phyloP scores from a whole-genome alignment of 1,284 basidiomycete genomes.

The Cryptococcus wingfieldii region DNA sequence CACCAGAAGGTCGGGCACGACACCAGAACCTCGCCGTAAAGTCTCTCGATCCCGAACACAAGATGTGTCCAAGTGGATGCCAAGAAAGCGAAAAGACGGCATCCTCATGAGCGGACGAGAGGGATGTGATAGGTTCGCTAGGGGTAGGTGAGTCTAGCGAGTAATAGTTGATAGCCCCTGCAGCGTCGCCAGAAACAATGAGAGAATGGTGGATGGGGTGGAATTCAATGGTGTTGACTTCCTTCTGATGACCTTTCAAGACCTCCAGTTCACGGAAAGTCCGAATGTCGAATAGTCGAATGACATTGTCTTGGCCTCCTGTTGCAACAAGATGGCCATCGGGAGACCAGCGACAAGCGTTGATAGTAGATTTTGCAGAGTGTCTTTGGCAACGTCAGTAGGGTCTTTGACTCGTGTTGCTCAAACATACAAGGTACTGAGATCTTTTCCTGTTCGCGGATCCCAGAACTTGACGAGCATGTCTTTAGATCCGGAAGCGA shows the following conservation, averaged over 20 bases:
- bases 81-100: conserved; percentile 94
- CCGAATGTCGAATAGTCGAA: conserved; percentile 96
- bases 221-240: conserved; percentile 95
- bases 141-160: conserved; percentile 58
- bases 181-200: conserved; percentile 87
- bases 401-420: neutral
- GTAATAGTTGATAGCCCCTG: conserved; percentile 91
- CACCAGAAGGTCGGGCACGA: conserved; percentile 61
- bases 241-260: conserved; percentile 92
- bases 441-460: conserved; percentile 77
- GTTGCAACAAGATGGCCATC: conserved; percentile 91
- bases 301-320: conserved; percentile 86
- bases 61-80: conserved; percentile 92
- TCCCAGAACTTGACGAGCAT: conserved; percentile 99
- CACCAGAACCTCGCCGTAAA: conserved; percentile 98
- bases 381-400: conserved; percentile 57
- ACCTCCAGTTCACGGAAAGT: conserved; percentile 92
- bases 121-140: conserved; percentile 64
- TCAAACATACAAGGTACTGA: conserved; percentile 71
- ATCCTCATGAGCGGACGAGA: conserved; percentile 91
- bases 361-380: conserved; percentile 95
- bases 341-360: conserved; percentile 86
- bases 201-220: conserved; percentile 85
- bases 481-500: conserved; percentile 93
- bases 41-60: conserved; percentile 90